Percentiles rank a stretch among this genome's conserved stretches.
Conservation (phyloP, 768 basidiomycete species). For the Leccinum arenicola region DNA sequence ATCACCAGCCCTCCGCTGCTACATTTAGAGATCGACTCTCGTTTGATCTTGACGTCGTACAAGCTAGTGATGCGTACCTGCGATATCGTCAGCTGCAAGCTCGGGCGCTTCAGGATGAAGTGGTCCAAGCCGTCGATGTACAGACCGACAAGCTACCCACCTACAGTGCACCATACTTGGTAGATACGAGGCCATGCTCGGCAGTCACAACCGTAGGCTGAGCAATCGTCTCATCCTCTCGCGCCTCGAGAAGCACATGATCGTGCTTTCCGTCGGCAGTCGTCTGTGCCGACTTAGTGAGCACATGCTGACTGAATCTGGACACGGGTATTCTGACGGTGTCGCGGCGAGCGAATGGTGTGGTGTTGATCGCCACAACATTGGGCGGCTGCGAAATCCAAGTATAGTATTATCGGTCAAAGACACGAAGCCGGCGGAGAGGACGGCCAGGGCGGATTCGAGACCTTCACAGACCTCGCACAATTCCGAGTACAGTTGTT, state of each 20-base stretch:
- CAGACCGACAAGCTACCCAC: too few species aligned
- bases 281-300: too few species aligned
- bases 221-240: conserved; percentile 33
- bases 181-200: conserved; percentile 12
- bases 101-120: conserved; percentile 70
- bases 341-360: conserved; percentile 75
- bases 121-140: conserved; percentile 53
- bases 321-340: conserved; percentile 64
- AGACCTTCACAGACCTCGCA: conserved; percentile 60
- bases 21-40: conserved; percentile 77
- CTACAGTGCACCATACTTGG: too few species aligned
- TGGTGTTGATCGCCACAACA: conserved; percentile 76
- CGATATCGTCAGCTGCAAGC: conserved; percentile 70
- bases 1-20: conserved; percentile 83
- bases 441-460: conserved; percentile 69
- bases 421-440: conserved; percentile 40
- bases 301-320: too few species aligned
- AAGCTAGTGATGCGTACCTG: conserved; percentile 85
- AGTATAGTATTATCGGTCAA: conserved; percentile 17
- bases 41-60: conserved; percentile 70
- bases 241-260: conserved; percentile 20
- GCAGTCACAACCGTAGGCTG: too few species aligned
- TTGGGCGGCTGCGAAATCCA: conserved; percentile 31
- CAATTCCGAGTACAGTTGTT: conserved; percentile 82
- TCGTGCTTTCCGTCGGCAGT: too few species aligned